Evolutionary conservation across 2,329 filamentous ascomycete species (phyloP), one percentile per base, ranked within the genome.

Genomic region (Nectriaceae sp.): DNA sequence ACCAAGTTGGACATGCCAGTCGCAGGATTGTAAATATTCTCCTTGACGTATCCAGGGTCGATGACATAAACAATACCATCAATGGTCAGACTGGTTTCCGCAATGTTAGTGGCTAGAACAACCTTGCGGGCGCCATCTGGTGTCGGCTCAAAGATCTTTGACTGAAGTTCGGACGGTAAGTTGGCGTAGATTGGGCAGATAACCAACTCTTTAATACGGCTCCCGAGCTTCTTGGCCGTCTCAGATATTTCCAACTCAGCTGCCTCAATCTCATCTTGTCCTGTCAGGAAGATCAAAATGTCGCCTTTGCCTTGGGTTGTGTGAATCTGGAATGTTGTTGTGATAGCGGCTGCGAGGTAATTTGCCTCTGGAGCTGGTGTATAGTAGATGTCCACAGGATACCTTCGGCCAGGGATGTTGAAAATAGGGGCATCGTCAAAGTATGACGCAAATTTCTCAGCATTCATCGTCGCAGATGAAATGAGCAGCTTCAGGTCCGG

Each of bases 11-110:
- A 92, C 88, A 97, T 96, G 46, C 92, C 92, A 0, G 90, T 96
- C 1, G 88, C 84, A 0, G 92, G 88, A 54, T 96, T 96, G 73
- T 93, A 97, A 2, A 92, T 82, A 59, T 96, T 96, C 65, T 97
- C 90, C 68, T 99, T 99, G 54, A 94, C 90, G 56, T 95, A 96
- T 1, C 94, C 94, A 0, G 89, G 89, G 60, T 99, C 94, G 50
- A 97, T 96, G 29, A 97, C 94, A 66, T 95, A 97, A 8, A 93
- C 88, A 50, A 97, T 96, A 15, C 92, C 93, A 65, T 97, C 92
- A 49, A 99, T 96, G 0, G 94, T 99, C 63, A 99, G 73, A 75
- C 85, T 91, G 0, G 94, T 99, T 69, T 99, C 94, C 3, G 94
- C 94, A 68, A 99, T 97, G 65, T 99, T 99, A 3, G 94, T 97